Percentiles rank a stretch among this genome's conserved stretches.
These are phyloP conservation scores for Populus tomentosa DNA, from an alignment of 441 rosid species.

Conservation along the genomic window DNA sequence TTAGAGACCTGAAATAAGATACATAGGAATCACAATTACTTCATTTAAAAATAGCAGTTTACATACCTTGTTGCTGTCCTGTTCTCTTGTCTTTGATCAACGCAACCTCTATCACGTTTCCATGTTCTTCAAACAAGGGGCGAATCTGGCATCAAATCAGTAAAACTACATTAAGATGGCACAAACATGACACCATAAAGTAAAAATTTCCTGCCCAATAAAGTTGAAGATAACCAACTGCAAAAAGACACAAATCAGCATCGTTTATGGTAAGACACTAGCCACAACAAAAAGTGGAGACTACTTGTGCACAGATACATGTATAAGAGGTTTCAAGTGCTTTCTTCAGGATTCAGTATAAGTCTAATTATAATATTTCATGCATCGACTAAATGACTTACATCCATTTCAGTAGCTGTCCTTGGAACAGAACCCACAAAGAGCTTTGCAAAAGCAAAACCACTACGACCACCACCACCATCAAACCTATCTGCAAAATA, in stretches of 20 bases:
- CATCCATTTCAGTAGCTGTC: conserved; percentile 83
- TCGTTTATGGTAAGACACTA: background rate
- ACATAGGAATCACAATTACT: conserved; percentile 40
- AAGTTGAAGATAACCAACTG: background rate
- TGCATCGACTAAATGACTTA: conserved; percentile 38
- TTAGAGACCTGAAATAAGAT: conserved; percentile 78
- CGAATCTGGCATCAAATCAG: conserved; percentile 56
- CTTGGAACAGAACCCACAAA: conserved; percentile 99
- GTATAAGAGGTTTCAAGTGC: too few relatives aligned
- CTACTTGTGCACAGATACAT: too few relatives aligned
- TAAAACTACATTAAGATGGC: background rate
- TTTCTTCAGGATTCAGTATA: background rate
- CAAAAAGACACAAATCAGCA: background rate
- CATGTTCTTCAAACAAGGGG: conserved; percentile 83
- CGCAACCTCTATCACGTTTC: conserved; percentile 94
- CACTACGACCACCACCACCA: conserved; percentile 22
- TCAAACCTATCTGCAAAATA: conserved; percentile 51
- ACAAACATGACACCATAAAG: background rate
- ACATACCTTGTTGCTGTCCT: conserved; percentile 96
- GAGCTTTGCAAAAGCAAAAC: conserved; percentile 60
- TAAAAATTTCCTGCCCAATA: background rate
- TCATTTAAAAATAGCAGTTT: conserved; percentile 32
- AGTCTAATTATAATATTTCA: background rate
- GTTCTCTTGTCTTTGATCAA: conserved; percentile 95
- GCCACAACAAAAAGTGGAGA: background rate